phyloP scores from a whole-genome alignment of 805 yeast species.

The Metschnikowia orientalis region DNA sequence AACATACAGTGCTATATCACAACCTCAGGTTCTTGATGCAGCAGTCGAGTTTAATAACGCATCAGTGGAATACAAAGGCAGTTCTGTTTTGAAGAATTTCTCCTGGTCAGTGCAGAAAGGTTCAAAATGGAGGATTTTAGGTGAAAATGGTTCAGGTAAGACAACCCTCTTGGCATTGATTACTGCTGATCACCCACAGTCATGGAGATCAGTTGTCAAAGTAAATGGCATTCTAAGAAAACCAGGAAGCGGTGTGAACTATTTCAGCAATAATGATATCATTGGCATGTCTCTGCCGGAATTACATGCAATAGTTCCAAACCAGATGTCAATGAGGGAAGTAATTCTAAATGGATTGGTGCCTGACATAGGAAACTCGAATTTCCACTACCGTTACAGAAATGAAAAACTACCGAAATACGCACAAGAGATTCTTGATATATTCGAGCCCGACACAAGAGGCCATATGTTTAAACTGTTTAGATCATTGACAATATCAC shows the following conservation, averaged over 20 bases:
- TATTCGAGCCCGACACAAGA: slow-evolving; percentile 30
- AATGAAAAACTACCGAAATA: slow-evolving; percentile 11
- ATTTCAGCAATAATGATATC: slow-evolving; percentile 69
- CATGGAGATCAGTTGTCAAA: slow-evolving; percentile 72
- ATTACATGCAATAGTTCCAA: slow-evolving; percentile 81
- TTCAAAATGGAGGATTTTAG: slow-evolving; percentile 84
- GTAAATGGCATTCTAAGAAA: slow-evolving; percentile 64
- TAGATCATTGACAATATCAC: slow-evolving; percentile 54
- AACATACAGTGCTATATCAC: background rate
- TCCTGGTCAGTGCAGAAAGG: slow-evolving; percentile 66
- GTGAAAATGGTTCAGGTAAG: slow-evolving; percentile 91
- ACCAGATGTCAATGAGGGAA: slow-evolving; percentile 44
- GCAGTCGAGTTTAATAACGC: slow-evolving; percentile 52
- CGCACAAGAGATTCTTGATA: slow-evolving; percentile 18
- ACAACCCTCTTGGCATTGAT: slow-evolving; percentile 79
- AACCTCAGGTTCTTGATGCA: slow-evolving; percentile 2
- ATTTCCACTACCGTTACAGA: slow-evolving; percentile 44
- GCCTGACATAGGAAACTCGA: slow-evolving; percentile 52
- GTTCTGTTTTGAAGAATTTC: slow-evolving; percentile 54
- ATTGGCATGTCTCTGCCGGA: slow-evolving; percentile 93
- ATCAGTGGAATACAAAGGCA: slow-evolving; percentile 61
- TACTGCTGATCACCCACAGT: slow-evolving; percentile 95
- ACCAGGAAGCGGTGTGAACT: slow-evolving; percentile 68
- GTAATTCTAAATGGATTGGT: slow-evolving; percentile 70
- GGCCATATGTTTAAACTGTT: slow-evolving; percentile 40